Base-by-base conservation (phyloP, 2,329 filamentous ascomycete species). In the Hymenoscyphus scutula region DNA sequence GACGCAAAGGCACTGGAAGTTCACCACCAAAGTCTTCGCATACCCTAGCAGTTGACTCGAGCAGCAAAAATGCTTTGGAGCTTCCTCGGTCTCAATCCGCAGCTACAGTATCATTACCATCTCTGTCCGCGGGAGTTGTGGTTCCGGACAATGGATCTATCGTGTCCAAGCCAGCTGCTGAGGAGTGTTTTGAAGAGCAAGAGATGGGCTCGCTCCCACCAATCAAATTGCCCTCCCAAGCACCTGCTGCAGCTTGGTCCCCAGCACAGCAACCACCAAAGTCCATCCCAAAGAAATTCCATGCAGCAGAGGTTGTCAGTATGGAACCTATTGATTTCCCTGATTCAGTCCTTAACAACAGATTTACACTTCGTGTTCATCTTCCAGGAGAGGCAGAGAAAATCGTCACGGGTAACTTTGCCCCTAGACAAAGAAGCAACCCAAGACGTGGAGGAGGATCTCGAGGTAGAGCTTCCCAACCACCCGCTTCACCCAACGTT, bases 151-250 rank as follows among this genome's bases (percentile, higher is more conserved):
- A 78, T 60, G 77, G 77, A 56, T 79, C 80, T 32, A 73, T 82
- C 23, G 80, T 80, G 17, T 86, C 86, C 3, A 90, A 88, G 71
- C 85, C 86, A 56, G 89, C 91, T 77, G 89, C 89, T 5, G 89
- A 92, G 66, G 88, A 90, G 65, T 91, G 90, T 67, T 93, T 93
- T 67, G 90, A 91, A 72, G 89, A 92, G 71, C 89, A 90, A 70
- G 89, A 92, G 74, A 90, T 90, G 79, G 89, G 89, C 3, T 92
- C 89, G 7, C 76, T 91, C n/a, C 89, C 89, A 0, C 81, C 84
- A 25, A 85, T 92, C 27, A 84, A 83, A 60, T 77, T 92, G n/a
- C 89, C 89, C 7, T 79, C 81, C 55, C 82, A 81, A 62, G 81
- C 82, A 4, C 87, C 88, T 1, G 81, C 84, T 38, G 81, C 82